Base-by-base conservation (phyloP, 257 asterid genomes). In the Cynanchum wilfordii region DNA sequence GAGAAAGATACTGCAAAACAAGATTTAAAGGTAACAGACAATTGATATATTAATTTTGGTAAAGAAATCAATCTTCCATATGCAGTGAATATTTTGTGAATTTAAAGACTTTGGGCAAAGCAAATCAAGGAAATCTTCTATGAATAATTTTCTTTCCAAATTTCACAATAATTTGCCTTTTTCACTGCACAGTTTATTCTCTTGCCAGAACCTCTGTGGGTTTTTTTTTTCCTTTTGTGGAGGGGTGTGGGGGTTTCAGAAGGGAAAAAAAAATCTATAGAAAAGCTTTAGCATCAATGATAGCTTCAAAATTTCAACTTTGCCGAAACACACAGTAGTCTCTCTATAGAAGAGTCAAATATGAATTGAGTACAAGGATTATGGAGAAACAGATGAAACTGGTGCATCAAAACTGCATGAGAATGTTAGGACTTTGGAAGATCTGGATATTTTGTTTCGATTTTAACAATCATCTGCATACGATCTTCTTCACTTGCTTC, bases 401-500 rank as follows among this genome's bases (percentile, higher is more conserved):
- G 3, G 12, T 8, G 50, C 50, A 27, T 8, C 29, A 44, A 42
- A 60, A 22, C 42, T 8, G 24, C 27, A 44, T 13, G 20, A 58
- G 47, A 59, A 59, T 27, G 36, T 33, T 7, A 40, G 24, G n/a
- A n/a, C 44, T 10, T 71, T 13, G 20, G 50, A 36, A 64, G 56
- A 71, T 44, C 55, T 51, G 20, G 22, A 25, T 24, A 55, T 44
- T 33, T 33, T 44, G 25, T 40, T 74, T 76, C 63, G 20, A 73
- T 66, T 76, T 71, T 77, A 10, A 65, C 72, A 38, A 24, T 20
- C 82, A 78, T 79, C 72, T 65, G 75, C 72, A 73, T 44, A 42
- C 42, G 22, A 90, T 78, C 84, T 82, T 89, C 90, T 88, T 93
- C 74, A 86, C 75, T 75, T 80, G 88, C 47, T 81, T 91, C 54